Percentiles rank a stretch among this genome's conserved stretches.
Conservation (phyloP, 257 asterid species). For the Ocimum tenuiflorum region DNA sequence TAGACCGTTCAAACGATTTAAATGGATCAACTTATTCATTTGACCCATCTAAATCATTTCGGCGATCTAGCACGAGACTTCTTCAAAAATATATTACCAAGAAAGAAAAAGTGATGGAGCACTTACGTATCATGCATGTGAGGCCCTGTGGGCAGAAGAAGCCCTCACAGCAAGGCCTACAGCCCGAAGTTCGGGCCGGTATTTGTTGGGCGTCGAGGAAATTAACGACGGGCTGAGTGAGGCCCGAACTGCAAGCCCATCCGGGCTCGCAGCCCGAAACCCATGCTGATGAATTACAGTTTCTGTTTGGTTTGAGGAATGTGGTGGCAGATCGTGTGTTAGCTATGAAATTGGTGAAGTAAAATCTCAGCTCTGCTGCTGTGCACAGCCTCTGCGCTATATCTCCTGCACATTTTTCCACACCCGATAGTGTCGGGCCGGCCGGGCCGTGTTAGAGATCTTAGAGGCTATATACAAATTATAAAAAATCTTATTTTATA, state of each 20-base stretch:
- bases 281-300: slow-evolving; percentile 85
- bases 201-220: slow-evolving; percentile 31
- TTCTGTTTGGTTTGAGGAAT: slow-evolving; percentile 50
- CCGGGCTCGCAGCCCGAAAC: slow-evolving; percentile 93
- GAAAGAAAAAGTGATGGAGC: not conserved
- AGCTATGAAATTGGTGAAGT: slow-evolving; percentile 52
- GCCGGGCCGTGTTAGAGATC: too few species aligned
- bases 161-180: slow-evolving; percentile 89
- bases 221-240: slow-evolving; percentile 26
- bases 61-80: too few species aligned
- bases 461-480: too few species aligned
- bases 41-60: too few species aligned
- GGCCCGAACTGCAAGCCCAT: slow-evolving; percentile 71
- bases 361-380: slow-evolving; percentile 62
- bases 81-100: too few species aligned
- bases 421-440: too few species aligned
- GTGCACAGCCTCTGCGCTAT: slow-evolving; percentile 65
- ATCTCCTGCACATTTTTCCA: slow-evolving; percentile 33
- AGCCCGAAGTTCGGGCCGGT: slow-evolving; percentile 57
- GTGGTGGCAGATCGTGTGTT: slow-evolving; percentile 16
- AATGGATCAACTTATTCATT: too few species aligned
- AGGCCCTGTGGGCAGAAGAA: slow-evolving; percentile 94
- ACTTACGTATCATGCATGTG: slow-evolving; percentile 98
- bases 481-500: too few species aligned
- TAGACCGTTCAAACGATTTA: not conserved